Evolutionary conservation across 495 filamentous ascomycete species (phyloP), one percentile per base, ranked within the genome.

Genomic region (Penicillium desertorum): DNA sequence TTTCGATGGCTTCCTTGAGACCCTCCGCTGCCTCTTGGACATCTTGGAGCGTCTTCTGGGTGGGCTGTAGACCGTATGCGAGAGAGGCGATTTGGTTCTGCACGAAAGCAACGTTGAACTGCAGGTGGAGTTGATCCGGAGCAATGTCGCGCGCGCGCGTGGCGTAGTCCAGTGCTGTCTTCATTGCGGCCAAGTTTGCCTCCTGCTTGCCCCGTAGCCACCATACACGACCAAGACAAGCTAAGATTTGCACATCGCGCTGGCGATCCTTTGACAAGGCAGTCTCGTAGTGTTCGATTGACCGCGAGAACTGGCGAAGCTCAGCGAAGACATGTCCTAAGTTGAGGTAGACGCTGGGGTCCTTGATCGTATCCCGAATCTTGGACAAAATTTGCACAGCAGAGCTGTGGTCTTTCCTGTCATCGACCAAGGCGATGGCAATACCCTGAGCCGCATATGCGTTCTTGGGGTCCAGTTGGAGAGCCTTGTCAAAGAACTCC

Each of bases 61-160:
- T 80, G 57, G 96, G 88, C 25, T 79, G 77, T 19, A 96, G 80
- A 47, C 74, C 78, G 75, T 91, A 84, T n/a, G 96, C 82, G 37
- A 88, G 79, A 25, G 86, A 85, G 34, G 93, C 92, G 50, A 97
- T 83, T 69, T 96, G 91, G 58, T 96, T 91, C 66, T 98, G 92
- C 17, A 97, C 91, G 60, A 96, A 98, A 22, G 94, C 94, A 16
- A 98, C 89, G 69, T 98, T 98, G 82, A 98, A 98, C 67, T 93
- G 88, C 66, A 94, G 88, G 73, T 96, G 90, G 8, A 91, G 78
- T 63, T 95, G 89, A 19, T 92, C 89, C 2, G 91, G 89, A 0
- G 88, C 84, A 41, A 89, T 78, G 42, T 84, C 81, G 29, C 92
- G 83, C 19, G 92, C 91, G 78, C 92, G 89, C 62, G 88, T 83